Evolutionary conservation across 352 stramenopile species (phyloP).

Genomic region (Aphanomyces astaci): DNA sequence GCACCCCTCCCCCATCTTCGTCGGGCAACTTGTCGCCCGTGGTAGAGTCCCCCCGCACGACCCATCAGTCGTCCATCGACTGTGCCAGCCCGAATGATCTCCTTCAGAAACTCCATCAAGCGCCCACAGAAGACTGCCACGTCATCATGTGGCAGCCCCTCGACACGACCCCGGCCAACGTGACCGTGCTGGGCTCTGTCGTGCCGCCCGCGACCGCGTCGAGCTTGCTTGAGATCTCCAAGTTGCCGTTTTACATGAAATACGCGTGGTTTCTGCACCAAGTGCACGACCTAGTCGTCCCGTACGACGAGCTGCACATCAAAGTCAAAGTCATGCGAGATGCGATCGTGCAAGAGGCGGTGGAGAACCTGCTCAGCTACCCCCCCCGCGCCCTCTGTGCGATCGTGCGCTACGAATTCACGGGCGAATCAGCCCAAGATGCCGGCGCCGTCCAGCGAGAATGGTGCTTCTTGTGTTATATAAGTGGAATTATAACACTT

Average conservation of each 20-base stretch:
- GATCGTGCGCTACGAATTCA: constrained; percentile 81
- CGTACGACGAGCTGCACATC: constrained; percentile 77
- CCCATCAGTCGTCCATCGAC: not conserved
- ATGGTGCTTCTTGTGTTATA: no score
- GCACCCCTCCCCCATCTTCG: no score
- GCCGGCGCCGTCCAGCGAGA: constrained; percentile 68
- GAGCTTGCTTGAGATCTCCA: constrained; percentile 21
- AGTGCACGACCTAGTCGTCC: constrained; percentile 51
- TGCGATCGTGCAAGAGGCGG: constrained; percentile 66
- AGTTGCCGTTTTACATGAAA: constrained; percentile 63
- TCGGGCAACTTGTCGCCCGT: not conserved
- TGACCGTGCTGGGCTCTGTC: constrained; percentile 45
- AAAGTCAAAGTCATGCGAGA: constrained; percentile 69
- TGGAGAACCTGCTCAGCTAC: constrained; percentile 73
- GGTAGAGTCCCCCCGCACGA: not conserved
- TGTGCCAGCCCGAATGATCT: not conserved
- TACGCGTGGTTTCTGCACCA: constrained; percentile 80
- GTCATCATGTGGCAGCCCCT: constrained; percentile 27
- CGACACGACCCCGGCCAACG: constrained; percentile 2
- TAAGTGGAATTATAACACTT: no score
- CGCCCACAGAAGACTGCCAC: not conserved
- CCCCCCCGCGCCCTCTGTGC: constrained; percentile 66
- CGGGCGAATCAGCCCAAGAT: constrained; percentile 69
- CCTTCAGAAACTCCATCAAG: no score
- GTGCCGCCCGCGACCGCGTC: constrained; percentile 45